Conservation (phyloP, 352 stramenopile species). For the Phytophthora palmivora region DNA sequence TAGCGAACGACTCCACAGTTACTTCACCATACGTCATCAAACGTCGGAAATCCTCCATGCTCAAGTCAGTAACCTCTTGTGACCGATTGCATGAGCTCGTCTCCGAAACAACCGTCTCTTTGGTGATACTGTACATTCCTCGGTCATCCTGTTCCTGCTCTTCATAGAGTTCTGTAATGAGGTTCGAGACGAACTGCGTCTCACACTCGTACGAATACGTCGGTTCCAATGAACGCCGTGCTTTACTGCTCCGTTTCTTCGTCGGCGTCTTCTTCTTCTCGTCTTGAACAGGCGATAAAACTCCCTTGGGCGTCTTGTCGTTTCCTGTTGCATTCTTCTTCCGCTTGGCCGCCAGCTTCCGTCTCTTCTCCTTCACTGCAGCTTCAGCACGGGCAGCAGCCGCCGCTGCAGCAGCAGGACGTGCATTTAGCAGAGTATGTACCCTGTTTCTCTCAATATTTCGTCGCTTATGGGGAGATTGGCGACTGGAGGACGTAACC, state of each 20-base stretch:
- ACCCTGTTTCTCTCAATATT: constrained; percentile 18
- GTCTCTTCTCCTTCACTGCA: constrained; percentile 26
- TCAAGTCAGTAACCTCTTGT: constrained; percentile 75
- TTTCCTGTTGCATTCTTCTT: constrained; percentile 16
- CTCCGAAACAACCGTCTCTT: constrained; percentile 65
- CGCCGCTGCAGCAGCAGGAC: constrained; percentile 20
- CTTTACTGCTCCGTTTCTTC: constrained; percentile 51
- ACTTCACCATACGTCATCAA: constrained; percentile 88
- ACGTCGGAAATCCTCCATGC: constrained; percentile 66
- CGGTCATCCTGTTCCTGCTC: constrained; percentile 84
- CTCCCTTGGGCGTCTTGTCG: constrained; percentile 11
- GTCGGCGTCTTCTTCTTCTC: constrained; percentile 57
- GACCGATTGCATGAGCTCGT: constrained; percentile 68
- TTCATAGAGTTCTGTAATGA: constrained; percentile 69
- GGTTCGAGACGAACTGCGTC: constrained; percentile 45
- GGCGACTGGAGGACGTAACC: background rate
- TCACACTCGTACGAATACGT: constrained; percentile 42
- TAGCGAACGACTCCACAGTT: constrained; percentile 66
- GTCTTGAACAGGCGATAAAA: constrained; percentile 66
- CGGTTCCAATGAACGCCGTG: constrained; percentile 52
- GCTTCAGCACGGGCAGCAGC: constrained; percentile 24
- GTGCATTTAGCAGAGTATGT: constrained; percentile 6
- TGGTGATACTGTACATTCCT: constrained; percentile 77
- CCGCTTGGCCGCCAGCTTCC: constrained; percentile 3
- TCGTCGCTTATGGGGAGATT: constrained; percentile 18